Base-by-base conservation (phyloP, 2,329 filamentous ascomycete species). In the Gnomoniopsis smithogilvyi region DNA sequence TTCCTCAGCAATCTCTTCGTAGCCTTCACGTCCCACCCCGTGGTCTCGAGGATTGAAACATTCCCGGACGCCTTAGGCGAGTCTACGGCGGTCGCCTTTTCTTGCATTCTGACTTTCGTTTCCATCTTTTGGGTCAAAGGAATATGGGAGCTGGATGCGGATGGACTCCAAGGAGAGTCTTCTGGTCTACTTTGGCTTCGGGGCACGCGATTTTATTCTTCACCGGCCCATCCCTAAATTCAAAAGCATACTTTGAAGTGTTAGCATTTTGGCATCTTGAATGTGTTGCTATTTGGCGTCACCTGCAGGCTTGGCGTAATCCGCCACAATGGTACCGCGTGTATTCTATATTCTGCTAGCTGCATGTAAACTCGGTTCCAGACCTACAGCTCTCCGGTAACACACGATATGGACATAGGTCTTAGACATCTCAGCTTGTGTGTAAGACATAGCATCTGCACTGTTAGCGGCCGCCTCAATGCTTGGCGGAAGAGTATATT, bases 1-100 rank as follows among this genome's bases (percentile, higher is more conserved):
- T 81, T 81, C 65, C 79, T 73, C 41, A 86, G 66, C 0, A 86
- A 76, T 57, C 72, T 75, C 63, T 76, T 82, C n/a, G 77, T 84
- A 17, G 72, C 72, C 26, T 66, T 66, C 38, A 51, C 53, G 60
- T 74, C 71, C 51, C 58, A 63, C 22, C 53, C 63, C n/a, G 46
- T 57, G 15, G 50, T 21, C 48, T 65, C 60, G n/a, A 19, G 51
- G 21, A 59, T 51, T 21, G 3, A 46, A 7, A 43, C 15, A 43
- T 43, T n/a, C 10, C 17, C 15, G 15, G 43, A 46, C 17, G 12
- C n/a, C 3, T 46, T 19, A 11, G 17, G 15, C 7, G 14, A 46
- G 6, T 55, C 46, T 19, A 55, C 12, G 6, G 46, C 36, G 17
- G 57, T 49, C 6, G 22, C 22, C 41, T 51, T 50, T 21, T 19